Evolutionary conservation across 257 asterid genomes (phyloP), one percentile per base, ranked within the genome.

Genomic region (Solanum ossicruentum): DNA sequence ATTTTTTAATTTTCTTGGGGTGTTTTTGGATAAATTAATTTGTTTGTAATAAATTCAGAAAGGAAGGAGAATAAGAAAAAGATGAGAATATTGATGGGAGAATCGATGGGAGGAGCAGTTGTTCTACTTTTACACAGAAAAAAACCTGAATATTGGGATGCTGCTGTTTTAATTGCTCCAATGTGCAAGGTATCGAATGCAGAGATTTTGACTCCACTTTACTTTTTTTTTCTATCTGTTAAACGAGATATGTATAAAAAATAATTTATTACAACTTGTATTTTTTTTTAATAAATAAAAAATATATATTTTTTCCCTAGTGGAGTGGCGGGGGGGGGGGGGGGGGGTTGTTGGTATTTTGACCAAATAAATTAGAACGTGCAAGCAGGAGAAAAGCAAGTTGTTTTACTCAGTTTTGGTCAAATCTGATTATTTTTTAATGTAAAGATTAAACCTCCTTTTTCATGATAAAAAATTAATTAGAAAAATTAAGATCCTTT

Each of bases 21-120:
- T n/a, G n/a, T n/a, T n/a, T n/a, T n/a, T n/a, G n/a, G n/a, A n/a
- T n/a, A n/a, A n/a, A n/a, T n/a, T n/a, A n/a, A n/a, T n/a, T n/a
- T n/a, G n/a, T n/a, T n/a, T n/a, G n/a, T n/a, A n/a, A n/a, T 26
- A 20, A 57, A 72, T 82, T 66, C 92, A 93, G 97, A 91, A 82
- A 89, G 32, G 84, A 63, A 73, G 65, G 96, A 89, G 57, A 92
- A 92, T 79, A 84, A 32, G 72, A 92, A 89, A 11, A 92, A 87
- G 88, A 89, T 86, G 96, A 91, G 92, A 86, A 89, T 93, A 45
- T 84, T 93, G 85, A 61, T 93, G 92, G 95, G 97, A 85, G 97
- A 92, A 86, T 93, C 97, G 23, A 90, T 89, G 94, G 97, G 97
- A 83, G 97, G 96, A n/a, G 96, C 95, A 1, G 88, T 91, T 9